Percentiles rank a stretch among this genome's conserved stretches.
Conservation (phyloP, 371 early-diverging fungal species). For the Saksenaea oblongispora region DNA sequence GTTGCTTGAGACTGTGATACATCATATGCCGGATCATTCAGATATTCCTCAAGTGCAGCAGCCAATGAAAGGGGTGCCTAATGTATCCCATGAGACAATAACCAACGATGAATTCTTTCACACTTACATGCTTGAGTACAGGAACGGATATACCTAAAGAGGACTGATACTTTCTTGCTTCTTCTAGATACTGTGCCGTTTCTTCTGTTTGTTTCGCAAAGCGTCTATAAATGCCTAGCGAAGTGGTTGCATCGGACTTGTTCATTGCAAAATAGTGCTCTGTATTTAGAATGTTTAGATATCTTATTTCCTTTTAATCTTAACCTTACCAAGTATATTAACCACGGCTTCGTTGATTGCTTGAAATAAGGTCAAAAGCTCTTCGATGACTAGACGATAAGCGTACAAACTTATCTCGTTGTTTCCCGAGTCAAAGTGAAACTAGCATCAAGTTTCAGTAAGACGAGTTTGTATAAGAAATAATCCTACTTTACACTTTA, state of each 20-base stretch:
- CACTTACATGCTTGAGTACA: conserved; percentile 76
- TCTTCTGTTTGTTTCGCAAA: conserved; percentile 87
- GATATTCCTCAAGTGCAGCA: conserved; percentile 84
- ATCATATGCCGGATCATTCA: conserved; percentile 74
- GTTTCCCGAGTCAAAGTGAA: conserved; percentile 81
- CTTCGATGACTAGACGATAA: conserved; percentile 82
- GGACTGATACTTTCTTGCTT: conserved; percentile 69
- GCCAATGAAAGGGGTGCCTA: conserved; percentile 87
- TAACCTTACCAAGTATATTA: conserved; percentile 73
- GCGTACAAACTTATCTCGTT: conserved; percentile 88
- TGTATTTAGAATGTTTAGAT: conserved; percentile 17
- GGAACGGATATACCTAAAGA: conserved; percentile 82
- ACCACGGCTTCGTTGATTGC: conserved; percentile 91
- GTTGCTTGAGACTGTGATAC: conserved; percentile 4
- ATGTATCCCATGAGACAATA: not conserved
- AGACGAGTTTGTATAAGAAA: not conserved
- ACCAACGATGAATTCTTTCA: not conserved
- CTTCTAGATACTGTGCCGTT: conserved; percentile 76
- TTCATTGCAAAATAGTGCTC: conserved; percentile 90
- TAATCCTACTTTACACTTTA: conserved; percentile 73
- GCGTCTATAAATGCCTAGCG: conserved; percentile 85
- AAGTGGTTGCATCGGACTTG: conserved; percentile 75
- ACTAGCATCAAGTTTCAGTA: conserved; percentile 2
- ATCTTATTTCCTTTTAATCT: not conserved
- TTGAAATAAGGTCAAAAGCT: conserved; percentile 85